Base-by-base conservation (phyloP, 257 asterid species). In the Coffea eugenioides region DNA sequence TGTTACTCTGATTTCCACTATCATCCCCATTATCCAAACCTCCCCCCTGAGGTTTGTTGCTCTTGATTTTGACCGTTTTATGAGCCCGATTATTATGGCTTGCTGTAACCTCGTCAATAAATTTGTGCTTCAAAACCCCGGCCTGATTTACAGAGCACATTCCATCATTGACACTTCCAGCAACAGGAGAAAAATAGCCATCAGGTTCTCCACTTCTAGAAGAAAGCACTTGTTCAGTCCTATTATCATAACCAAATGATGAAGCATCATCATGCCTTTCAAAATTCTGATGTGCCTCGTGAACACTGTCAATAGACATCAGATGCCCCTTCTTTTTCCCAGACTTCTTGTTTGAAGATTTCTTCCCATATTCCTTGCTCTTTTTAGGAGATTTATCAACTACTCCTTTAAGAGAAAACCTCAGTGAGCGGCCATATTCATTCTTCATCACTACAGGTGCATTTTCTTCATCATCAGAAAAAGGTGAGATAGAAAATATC, bases 381-480 rank as follows among this genome's bases (percentile, higher is more conserved):
- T 91, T 94, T 85, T 69, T 84, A 46, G 97, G 92, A 70, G 99
- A 92, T 65, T 88, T 91, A 64, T 90, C 96, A 76, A 88, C 88
- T n/a, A 89, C 80, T 36, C 97, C 97, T 88, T 90, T 94, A n/a
- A 89, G 88, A 77, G 99, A 89, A 66, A 96, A 89, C 87, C 91
- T 96, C 85, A 92, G 82, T 46, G 98, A 88, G 79, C 93, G 93
- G 67, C 92, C 89, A 56, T 59, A 71, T 79, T 92, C 98, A 67
- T 79, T 90, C 87, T 91, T 92, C 64, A 82, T 69, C 43, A 73
- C 66, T 74, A 79, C 77, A 73, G 93, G 93, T 48, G 84, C 88
- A 76, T 80, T 84, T 72, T 94, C 99, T 83, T 96, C 99, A 80
- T 96, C 99, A 73, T 96, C 99, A 16, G 98, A 94, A 85, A 94